Evolutionary conservation across 352 stramenopile species (phyloP), one percentile per base, ranked within the genome.

Genomic region (Phytophthora cryptogea): DNA sequence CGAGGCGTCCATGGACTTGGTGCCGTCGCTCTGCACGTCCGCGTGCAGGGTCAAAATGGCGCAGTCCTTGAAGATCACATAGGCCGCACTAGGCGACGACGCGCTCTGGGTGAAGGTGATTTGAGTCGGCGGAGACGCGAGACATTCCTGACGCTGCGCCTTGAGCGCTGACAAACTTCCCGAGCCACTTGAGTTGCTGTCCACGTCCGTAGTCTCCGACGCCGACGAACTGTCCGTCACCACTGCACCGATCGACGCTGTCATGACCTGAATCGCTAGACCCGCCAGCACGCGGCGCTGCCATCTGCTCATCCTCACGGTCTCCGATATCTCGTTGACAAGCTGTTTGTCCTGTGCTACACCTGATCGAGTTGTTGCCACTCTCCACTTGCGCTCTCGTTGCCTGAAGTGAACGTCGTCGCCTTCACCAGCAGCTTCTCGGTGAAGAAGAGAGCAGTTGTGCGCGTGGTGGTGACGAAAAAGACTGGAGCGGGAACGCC

Each of bases 51-150:
- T 74, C 44, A 68, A 35, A 27, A 74, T 74, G 4, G 61, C 51
- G 40, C 66, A 74, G 47, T 71, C 45, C 44, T 62, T 64, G 48
- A 66, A 71, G 40, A 74, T 68, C 13, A 74, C 62, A 39, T 74
- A 71, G 7, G 66, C 66, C 4, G 56, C 63, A 11, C 40, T 66
- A 1, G 52, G 0, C 5, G 44, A 72, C 32, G 66, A 63, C 43
- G 41, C 31, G 37, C 66, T 74, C 30, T 72, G 66, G 7, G n/a
- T 65, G 2, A 74, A 63, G 1, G 61, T 71, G 14, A 68, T 28
- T 17, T 65, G 40, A 2, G 30, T 59, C 5, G 66, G 66, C 16
- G 63, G 63, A 52, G 51, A 63, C 36, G 31, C 32, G 16, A 74
- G 58, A 57, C 66, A 74, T 53, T 65, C 44, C 20, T 64, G 50